Base-by-base conservation (phyloP, 2,329 filamentous ascomycete species). In the Aspergillus sergii region DNA sequence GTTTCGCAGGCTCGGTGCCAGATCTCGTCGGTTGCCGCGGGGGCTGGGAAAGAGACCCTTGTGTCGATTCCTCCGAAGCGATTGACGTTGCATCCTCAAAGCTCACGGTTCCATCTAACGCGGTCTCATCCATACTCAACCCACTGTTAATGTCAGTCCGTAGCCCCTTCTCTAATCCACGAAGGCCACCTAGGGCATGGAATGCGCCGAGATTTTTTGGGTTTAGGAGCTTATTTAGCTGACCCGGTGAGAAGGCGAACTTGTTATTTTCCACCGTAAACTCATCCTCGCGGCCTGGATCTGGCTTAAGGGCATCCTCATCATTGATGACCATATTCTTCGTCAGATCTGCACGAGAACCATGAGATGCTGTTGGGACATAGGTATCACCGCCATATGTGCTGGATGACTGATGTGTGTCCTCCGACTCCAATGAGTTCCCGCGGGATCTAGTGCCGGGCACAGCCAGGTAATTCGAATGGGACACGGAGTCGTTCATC, bases 171-270 rank as follows among this genome's bases (percentile, higher is more conserved):
- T 92, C 91, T 23, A 95, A 74, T 2, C 92, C 92, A 10, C 79
- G 80, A 7, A 94, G 75, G 56, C 92, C 92, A 60, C 92, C 92
- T 2, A 95, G 77, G 7, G 90, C 90, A 69, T 90, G 88, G 65
- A 94, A 93, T 5, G 91, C 91, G 30, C 86, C 82, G 64, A 91
- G 81, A 69, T 85, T 93, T 78, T 95, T 95, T 0, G 92, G 91
- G 67, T 94, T 94, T 58, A 93, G 82, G 8, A 95, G 80, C 78
- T 94, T 94, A 66, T 87, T 88, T 70, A 92, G 79, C 69, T 91
- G 90, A 28, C 91, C 91, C 12, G 89, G 89, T 0, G 88, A 86
- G 71, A 89, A 93, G 10, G 89, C 91, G 70, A 93, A 93, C 51
- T 84, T 87, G 75, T 91, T 92, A 69, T 89, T 81, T 54, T 88